Evolutionary conservation across 1,284 basidiomycete genomes (phyloP), one percentile per base, ranked within the genome.

Genomic region (Albatrellus sp.): DNA sequence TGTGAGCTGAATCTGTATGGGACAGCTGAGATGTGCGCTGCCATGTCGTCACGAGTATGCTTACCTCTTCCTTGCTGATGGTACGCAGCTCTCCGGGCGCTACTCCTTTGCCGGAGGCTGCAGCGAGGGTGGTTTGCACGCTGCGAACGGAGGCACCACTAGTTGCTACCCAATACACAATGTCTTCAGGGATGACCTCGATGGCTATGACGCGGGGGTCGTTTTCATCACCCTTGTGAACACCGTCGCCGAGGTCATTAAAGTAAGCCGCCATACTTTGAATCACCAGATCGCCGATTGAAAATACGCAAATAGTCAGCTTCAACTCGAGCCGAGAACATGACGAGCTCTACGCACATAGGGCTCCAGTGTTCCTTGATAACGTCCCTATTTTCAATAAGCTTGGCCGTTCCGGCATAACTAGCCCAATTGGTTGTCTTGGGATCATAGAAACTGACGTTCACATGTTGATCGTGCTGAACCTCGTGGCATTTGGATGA

Each of bases 191-290:
- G 42, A 82, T 61, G 37, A 96, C 77, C 59, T 91, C 78, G 53
- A 96, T 84, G 34, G 90, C 59, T 1, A 79, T 73, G 3, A 96
- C 75, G 24, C 92, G 76, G 0, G 90, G 88, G 52, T 96, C 92
- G 46, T 74, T 69, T 45, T 73, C 72, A 55, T 85, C 76, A 30
- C 91, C 91, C 50, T 80, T 87, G 61, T 91, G 88, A 13, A 84
- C 65, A n/a, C 86, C 88, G 54, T 94, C 91, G 40, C 80, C 80
- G 49, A 92, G 69, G 59, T 93, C 82, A 16, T 86, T 88, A 56
- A 94, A 93, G 75, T 89, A 94, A 0, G 82, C 85, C 10, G 77
- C 64, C 37, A 75, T 67, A 3, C 81, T 84, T 42, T 13, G 2
- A 13, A 20, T 1, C 37, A 16, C 0, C 30, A 44, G 16, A 13